These are phyloP conservation scores for Strobilomyces dryophilus DNA, from an alignment of 768 basidiomycete species.

Conservation along the genomic window DNA sequence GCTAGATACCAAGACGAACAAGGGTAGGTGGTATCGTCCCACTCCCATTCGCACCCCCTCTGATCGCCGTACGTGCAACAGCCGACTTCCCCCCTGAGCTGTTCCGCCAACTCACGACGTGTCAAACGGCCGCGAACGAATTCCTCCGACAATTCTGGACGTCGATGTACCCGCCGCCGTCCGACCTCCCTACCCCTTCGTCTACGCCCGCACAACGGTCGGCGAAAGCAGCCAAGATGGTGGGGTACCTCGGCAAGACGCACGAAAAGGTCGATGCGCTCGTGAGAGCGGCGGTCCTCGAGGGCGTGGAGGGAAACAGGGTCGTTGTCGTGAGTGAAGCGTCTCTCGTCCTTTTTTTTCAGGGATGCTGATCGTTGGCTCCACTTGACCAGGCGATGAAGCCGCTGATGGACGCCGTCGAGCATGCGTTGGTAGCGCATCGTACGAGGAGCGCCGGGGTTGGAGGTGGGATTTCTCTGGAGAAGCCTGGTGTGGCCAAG, in stretches of 20 bases:
- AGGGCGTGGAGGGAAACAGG: conserved; percentile 57
- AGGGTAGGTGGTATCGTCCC: conserved; percentile 43
- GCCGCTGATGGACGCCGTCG: conserved; percentile 67
- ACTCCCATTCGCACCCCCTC: neutral
- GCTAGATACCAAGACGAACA: conserved; percentile 59
- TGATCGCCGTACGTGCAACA: conserved; percentile 25
- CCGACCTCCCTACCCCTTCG: conserved; percentile 49
- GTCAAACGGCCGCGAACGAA: conserved; percentile 92
- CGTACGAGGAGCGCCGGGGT: conserved; percentile 32
- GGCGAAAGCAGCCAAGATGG: conserved; percentile 85
- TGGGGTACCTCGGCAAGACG: conserved; percentile 72
- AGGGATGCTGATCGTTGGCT: neutral
- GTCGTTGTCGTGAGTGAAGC: conserved; percentile 57
- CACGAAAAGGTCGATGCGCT: conserved; percentile 79
- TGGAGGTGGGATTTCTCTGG: conserved; percentile 9
- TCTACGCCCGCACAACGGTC: conserved; percentile 65
- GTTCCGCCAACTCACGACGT: conserved; percentile 80
- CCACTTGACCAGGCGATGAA: conserved; percentile 58
- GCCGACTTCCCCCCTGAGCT: conserved; percentile 78
- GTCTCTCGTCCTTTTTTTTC: neutral
- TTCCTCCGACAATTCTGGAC: conserved; percentile 97
- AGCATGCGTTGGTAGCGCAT: conserved; percentile 65
- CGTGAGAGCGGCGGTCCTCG: conserved; percentile 54
- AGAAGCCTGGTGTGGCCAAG: neutral
- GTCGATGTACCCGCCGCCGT: conserved; percentile 71